Conservation (phyloP, 176 grass and related monocot species). For the Cocos nucifera region DNA sequence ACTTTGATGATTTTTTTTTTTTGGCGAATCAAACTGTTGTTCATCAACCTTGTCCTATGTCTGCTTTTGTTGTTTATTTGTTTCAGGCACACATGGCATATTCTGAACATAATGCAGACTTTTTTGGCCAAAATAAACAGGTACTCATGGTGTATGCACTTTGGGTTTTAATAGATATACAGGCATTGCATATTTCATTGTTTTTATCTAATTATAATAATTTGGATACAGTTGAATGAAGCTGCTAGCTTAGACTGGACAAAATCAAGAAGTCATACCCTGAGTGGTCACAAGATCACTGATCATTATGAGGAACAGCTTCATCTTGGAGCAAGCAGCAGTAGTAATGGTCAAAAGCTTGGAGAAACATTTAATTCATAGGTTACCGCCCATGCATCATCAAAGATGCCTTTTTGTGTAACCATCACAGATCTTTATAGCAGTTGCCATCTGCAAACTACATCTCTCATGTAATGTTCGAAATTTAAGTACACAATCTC, state of each 20-base stretch:
- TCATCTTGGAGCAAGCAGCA: conserved; percentile 23
- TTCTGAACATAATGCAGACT: conserved; percentile 74
- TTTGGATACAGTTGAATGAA: conserved; percentile 68
- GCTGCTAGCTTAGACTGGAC: conserved; percentile 72
- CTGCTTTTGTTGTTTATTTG: conserved; percentile 5
- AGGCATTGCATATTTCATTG: not conserved
- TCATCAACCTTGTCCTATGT: not conserved
- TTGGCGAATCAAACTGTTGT: too few relatives aligned
- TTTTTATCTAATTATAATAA: conserved; percentile 2
- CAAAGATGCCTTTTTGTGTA: not conserved
- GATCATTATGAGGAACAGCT: conserved; percentile 59
- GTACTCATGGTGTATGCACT: conserved; percentile 19
- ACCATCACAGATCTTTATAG: too few relatives aligned
- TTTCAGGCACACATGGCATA: conserved; percentile 92
- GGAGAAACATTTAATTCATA: conserved; percentile 47
- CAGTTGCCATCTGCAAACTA: too few relatives aligned
- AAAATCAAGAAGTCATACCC: conserved; percentile 69
- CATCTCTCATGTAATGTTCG: too few relatives aligned
- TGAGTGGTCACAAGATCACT: conserved; percentile 50
- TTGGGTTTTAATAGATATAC: not conserved
- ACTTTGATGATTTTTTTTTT: too few relatives aligned
- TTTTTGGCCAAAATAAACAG: conserved; percentile 92
- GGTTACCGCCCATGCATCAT: conserved; percentile 42
- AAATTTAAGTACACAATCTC: too few relatives aligned
- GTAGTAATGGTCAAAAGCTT: conserved; percentile 37